Conservation (phyloP, 495 filamentous ascomycete genomes). For the Sordaria brevicollis region DNA sequence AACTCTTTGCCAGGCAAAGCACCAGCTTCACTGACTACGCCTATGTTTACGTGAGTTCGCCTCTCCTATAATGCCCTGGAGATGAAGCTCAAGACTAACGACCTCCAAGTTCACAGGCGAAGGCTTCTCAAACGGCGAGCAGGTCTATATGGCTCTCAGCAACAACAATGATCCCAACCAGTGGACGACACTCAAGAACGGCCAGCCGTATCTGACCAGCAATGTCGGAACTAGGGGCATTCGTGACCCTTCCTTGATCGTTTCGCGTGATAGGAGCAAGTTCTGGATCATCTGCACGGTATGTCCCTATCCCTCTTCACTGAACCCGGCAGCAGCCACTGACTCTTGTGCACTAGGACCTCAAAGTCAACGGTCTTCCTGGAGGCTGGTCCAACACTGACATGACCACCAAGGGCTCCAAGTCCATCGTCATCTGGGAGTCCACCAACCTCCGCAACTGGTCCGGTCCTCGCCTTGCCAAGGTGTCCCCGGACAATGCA, state of each 20-base stretch:
- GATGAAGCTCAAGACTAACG: background rate
- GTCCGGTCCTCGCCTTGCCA: background rate
- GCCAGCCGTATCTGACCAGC: background rate
- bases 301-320: background rate
- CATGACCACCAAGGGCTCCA: background rate
- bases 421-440: conserved; percentile 1
- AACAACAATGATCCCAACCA: conserved; percentile 1
- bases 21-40: background rate
- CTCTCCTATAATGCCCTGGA: background rate
- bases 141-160: conserved; percentile 1
- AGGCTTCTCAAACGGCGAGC: background rate
- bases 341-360: background rate
- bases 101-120: conserved; percentile 2
- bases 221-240: background rate
- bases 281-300: background rate
- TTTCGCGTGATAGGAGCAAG: background rate
- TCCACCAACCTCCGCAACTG: background rate
- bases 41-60: background rate
- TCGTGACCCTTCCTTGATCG: conserved; percentile 1
- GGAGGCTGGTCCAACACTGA: background rate
- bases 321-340: background rate
- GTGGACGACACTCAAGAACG: conserved; percentile 2
- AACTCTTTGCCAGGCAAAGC: background rate
- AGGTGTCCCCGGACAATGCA: background rate
- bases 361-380: conserved; percentile 1